phyloP scores from a whole-genome alignment of 129 eudicot species.

The Flaveria trinervia region DNA sequence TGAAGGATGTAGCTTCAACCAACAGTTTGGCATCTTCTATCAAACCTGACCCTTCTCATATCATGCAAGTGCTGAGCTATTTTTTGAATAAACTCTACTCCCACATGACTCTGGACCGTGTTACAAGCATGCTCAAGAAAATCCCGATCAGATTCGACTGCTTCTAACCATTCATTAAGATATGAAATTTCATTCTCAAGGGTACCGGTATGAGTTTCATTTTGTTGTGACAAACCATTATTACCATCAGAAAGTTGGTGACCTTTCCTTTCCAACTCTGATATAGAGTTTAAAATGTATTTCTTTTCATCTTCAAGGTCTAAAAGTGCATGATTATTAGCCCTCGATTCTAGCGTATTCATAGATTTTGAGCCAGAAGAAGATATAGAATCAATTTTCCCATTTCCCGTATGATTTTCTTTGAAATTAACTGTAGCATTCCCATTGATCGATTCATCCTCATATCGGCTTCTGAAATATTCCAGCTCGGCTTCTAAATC shows the following conservation, averaged over 20 bases:
- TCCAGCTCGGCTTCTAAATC: conserved; percentile 80
- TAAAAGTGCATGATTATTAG: conserved; percentile 14
- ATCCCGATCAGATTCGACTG: conserved; percentile 57
- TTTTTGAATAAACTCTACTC: conserved; percentile 53
- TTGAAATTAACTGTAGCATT: neutral
- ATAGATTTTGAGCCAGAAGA: conserved; percentile 15
- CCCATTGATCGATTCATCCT: conserved; percentile 41
- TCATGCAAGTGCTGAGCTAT: conserved; percentile 62
- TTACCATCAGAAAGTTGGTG: conserved; percentile 38
- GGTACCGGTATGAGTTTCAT: conserved; percentile 26
- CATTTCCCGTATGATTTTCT: conserved; percentile 26
- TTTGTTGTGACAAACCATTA: conserved; percentile 14
- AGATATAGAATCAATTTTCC: conserved; percentile 16
- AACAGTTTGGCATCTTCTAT: conserved; percentile 40
- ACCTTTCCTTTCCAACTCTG: conserved; percentile 50
- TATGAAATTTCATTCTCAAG: conserved; percentile 53
- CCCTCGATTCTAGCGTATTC: neutral
- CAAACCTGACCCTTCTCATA: conserved; percentile 47
- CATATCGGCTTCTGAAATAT: conserved; percentile 45
- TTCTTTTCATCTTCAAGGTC: conserved; percentile 56
- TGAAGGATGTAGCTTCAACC: conserved; percentile 21
- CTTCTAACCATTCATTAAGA: conserved; percentile 56
- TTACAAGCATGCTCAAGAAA: conserved; percentile 59
- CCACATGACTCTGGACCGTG: conserved; percentile 51
- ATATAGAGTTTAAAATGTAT: conserved; percentile 49